Percentiles rank a stretch among this genome's conserved stretches.
Conservation (phyloP, 2,329 filamentous ascomycete species). For the Paracoccidioides brasiliensis region DNA sequence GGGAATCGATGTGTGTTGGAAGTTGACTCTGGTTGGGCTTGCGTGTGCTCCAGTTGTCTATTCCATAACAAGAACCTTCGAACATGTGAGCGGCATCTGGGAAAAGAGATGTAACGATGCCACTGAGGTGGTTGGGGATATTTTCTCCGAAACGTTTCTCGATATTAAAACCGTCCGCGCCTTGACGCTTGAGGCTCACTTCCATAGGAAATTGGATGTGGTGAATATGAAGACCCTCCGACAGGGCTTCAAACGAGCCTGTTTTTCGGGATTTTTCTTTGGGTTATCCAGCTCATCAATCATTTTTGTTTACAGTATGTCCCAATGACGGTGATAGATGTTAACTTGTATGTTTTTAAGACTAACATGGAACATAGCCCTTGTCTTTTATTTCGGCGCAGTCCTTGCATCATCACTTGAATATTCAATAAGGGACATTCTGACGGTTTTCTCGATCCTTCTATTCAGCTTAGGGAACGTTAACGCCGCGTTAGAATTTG, state of each 20-base stretch:
- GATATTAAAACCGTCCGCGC: conserved; percentile 69
- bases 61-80: conserved; percentile 51
- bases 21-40: conserved; percentile 64
- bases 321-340: no score
- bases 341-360: neutral
- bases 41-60: conserved; percentile 56
- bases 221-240: conserved; percentile 41
- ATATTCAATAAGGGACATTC: conserved; percentile 43
- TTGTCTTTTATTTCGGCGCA: conserved; percentile 75
- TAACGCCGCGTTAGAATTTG: conserved; percentile 53
- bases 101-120: conserved; percentile 55
- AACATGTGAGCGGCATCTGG: conserved; percentile 55
- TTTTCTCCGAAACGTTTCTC: conserved; percentile 62
- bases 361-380: conserved; percentile 31
- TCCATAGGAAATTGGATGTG: conserved; percentile 48
- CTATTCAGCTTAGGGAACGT: conserved; percentile 71
- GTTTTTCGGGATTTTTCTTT: conserved; percentile 56
- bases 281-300: conserved; percentile 64
- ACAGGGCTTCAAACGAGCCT: conserved; percentile 52
- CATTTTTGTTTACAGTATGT: conserved; percentile 50
- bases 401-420: conserved; percentile 44
- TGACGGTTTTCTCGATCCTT: conserved; percentile 68
- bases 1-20: conserved; percentile 65
- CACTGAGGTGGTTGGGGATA: conserved; percentile 44
- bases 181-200: conserved; percentile 60